Base-by-base conservation (phyloP, 768 basidiomycete genomes). In the Macrolepiota albuminosa region DNA sequence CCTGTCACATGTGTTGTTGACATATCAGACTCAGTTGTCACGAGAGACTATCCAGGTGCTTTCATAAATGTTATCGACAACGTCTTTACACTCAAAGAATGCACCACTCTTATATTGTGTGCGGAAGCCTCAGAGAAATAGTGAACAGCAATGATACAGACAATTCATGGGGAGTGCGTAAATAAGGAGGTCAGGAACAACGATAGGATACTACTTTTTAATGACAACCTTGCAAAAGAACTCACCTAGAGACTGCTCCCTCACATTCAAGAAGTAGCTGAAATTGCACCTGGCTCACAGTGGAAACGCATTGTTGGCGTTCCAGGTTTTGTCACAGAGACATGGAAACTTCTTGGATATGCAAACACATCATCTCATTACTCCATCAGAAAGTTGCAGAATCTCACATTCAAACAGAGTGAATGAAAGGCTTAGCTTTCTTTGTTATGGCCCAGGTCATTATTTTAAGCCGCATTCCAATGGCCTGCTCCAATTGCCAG, bases 11-110 rank as follows among this genome's bases (percentile, higher is more conserved):
- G 11, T 36, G 18, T n/a, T 1, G 24, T 48, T 24, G 70, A 76
- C 62, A 72, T 76, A 55, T 63, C 73, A 7, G 31, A 66, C 13
- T 75, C 76, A 1, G 43, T 66, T 1, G 58, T 78, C 18, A 63
- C 65, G 40, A 58, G 53, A 3, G 58, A 67, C 34, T 78, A 76
- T 62, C 61, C 65, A 4, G 68, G 67, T 36, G 69, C 70, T 50
- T 78, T 73, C 56, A 76, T 77, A 18, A 68, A 68, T 36, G 59
- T 80, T 36, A 54, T 80, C 14, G 77, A n/a, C n/a, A n/a, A n/a
- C n/a, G n/a, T n/a, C n/a, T n/a, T n/a, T n/a, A n/a, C n/a, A n/a
- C n/a, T n/a, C 1, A 64, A 70, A 21, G 78, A 80, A 66, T 78
- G 78, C 57, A 61, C 60, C 1, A 53, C 68, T 14, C 65, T 78